Evolutionary conservation across 768 basidiomycete species (phyloP).

Genomic region (Mycena galopus): DNA sequence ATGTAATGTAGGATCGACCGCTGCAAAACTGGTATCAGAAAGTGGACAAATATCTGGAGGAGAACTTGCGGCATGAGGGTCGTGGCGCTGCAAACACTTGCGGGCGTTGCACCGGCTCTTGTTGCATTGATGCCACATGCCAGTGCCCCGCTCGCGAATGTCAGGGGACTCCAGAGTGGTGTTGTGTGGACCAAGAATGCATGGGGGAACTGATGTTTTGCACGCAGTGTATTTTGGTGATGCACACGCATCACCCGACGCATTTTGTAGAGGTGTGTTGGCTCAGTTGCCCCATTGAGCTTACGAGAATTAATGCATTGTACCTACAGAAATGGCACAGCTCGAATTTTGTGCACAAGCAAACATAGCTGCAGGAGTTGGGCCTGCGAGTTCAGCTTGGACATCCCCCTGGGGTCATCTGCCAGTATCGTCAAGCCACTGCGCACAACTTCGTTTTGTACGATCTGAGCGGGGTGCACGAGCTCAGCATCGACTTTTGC

Average conservation of each 20-base stretch:
- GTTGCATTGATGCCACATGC: not conserved
- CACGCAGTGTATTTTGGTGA: not conserved
- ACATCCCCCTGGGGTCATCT: slow-evolving; percentile 8
- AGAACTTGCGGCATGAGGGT: not conserved
- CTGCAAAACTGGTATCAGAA: not conserved
- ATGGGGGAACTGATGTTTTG: slow-evolving; percentile 10
- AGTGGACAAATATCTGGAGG: not conserved
- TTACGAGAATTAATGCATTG: not conserved
- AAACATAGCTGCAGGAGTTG: slow-evolving; percentile 7
- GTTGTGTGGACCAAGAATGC: not conserved
- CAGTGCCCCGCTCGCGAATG: not conserved
- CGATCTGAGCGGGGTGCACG: slow-evolving; percentile 25
- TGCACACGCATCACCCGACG: not conserved
- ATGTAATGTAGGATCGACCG: not conserved
- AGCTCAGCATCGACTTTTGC: slow-evolving; percentile 23
- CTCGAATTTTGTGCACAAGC: not conserved
- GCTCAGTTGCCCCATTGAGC: accelerated
- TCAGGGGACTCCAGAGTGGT: not conserved
- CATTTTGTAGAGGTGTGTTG: slow-evolving; percentile 15
- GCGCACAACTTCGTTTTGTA: slow-evolving; percentile 15
- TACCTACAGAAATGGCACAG: slow-evolving; percentile 9
- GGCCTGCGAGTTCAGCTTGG: slow-evolving; percentile 31
- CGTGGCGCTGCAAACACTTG: not conserved
- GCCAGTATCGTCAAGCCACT: not conserved
- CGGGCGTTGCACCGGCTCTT: not conserved